Percentiles rank a stretch among this genome's conserved stretches.
Evolutionary conservation across 306 rosid genomes (phyloP).

Genomic region (Vicia sativa): DNA sequence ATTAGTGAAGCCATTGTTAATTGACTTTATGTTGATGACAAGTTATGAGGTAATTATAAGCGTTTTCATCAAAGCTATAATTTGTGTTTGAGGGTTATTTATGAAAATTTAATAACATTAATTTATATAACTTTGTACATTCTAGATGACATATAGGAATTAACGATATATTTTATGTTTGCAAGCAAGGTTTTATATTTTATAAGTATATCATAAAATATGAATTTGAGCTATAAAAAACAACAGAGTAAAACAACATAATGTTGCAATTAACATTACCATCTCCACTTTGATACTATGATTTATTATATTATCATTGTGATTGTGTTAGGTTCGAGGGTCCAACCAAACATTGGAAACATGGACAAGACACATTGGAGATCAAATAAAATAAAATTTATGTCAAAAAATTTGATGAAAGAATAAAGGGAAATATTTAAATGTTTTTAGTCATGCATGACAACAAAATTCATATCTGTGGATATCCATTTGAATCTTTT

Average conservation of each 20-base stretch:
- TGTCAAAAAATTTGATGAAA: background rate
- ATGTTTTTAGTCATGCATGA: background rate
- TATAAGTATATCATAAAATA: constrained; percentile 1
- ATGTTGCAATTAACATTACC: background rate
- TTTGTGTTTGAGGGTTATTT: background rate
- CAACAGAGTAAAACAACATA: background rate
- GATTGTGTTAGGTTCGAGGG: background rate
- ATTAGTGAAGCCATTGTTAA: constrained; percentile 57
- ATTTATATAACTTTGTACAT: background rate
- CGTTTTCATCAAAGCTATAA: constrained; percentile 13
- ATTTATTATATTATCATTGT: background rate
- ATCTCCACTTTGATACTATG: background rate
- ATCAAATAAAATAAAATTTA: background rate
- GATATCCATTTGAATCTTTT: too few relatives aligned
- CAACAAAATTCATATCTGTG: too few relatives aligned
- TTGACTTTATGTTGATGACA: background rate
- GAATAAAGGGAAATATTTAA: background rate
- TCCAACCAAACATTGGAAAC: background rate
- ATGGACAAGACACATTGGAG: background rate
- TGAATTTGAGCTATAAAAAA: background rate
- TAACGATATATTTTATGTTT: background rate
- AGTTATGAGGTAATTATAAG: background rate
- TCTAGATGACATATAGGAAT: background rate
- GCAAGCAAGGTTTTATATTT: background rate
- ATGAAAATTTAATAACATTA: background rate